phyloP scores from a whole-genome alignment of 2,329 filamentous ascomycete genomes.

The Fusarium piperis region DNA sequence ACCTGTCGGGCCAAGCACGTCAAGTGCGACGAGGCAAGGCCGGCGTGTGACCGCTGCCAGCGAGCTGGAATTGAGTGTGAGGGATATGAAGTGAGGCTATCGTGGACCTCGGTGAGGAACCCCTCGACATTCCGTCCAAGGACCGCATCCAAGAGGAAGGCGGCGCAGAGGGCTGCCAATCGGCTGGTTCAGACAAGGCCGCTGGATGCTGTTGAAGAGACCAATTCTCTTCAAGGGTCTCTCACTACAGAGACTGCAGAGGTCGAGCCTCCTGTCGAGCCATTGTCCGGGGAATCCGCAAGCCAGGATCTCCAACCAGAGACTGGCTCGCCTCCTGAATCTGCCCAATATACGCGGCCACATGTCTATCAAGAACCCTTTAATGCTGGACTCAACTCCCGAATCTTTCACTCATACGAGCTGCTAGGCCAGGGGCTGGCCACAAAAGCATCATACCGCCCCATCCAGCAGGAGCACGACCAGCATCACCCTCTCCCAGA shows the following conservation, averaged over 20 bases:
- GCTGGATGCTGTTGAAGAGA: neutral
- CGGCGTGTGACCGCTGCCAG: constrained; percentile 33
- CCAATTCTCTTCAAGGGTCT: neutral
- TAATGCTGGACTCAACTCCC: constrained; percentile 12
- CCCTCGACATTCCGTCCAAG: constrained; percentile 29
- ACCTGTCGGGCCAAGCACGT: constrained; percentile 41
- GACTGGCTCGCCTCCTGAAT: neutral
- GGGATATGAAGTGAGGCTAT: constrained; percentile 36
- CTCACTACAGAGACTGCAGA: neutral
- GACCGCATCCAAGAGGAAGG: constrained; percentile 7
- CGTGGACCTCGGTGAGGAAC: constrained; percentile 39
- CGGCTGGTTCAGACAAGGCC: constrained; percentile 2
- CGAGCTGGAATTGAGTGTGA: constrained; percentile 32
- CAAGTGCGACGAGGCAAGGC: constrained; percentile 37
- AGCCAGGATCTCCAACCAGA: neutral
- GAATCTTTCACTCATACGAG: constrained; percentile 36
- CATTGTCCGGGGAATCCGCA: neutral
- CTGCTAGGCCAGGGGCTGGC: constrained; percentile 25
- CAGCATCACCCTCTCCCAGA: constrained; percentile 6
- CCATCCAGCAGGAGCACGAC: neutral
- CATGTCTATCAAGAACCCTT: constrained; percentile 1
- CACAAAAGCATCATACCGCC: constrained; percentile 2
- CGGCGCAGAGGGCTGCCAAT: constrained; percentile 6
- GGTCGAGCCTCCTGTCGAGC: neutral
- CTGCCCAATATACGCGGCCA: neutral